Percentiles rank a stretch among this genome's conserved stretches.
Conservation (phyloP, 768 basidiomycete genomes). For the Rhodosporidiobolus odoratus region DNA sequence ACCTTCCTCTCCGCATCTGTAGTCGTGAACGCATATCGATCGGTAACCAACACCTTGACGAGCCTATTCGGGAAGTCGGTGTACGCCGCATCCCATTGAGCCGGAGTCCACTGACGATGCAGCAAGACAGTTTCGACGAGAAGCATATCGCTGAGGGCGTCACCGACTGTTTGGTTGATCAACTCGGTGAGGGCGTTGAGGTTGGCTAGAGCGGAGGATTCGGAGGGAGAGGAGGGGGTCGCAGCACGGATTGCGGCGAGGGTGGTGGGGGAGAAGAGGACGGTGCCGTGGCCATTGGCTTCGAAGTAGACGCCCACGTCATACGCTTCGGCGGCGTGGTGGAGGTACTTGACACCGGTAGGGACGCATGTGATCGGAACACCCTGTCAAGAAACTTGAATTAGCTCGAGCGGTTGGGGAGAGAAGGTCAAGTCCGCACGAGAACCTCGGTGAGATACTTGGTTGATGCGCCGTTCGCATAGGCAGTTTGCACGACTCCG, state of each 20-base stretch:
- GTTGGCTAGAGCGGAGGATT: conserved; percentile 29
- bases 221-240: conserved; percentile 59
- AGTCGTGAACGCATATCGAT: conserved; percentile 78
- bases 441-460: conserved; percentile 77
- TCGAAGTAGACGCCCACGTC: conserved; percentile 99
- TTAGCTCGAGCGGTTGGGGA: background rate
- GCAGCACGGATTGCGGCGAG: conserved; percentile 59
- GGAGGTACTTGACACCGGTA: conserved; percentile 96
- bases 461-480: conserved; percentile 95
- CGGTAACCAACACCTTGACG: conserved; percentile 81
- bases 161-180: conserved; percentile 97
- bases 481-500: conserved; percentile 96
- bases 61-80: conserved; percentile 88
- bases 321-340: conserved; percentile 91
- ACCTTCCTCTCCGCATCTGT: conserved; percentile 88
- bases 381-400: conserved; percentile 53
- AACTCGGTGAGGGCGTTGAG: conserved; percentile 70
- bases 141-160: conserved; percentile 91
- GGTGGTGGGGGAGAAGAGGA: conserved; percentile 78
- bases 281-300: conserved; percentile 97
- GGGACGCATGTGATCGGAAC: conserved; percentile 90
- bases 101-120: conserved; percentile 71
- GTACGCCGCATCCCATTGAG: conserved; percentile 90
- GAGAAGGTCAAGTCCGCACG: conserved; percentile 21
- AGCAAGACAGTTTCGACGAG: conserved; percentile 88